Base-by-base conservation (phyloP, 1,284 basidiomycete species). In the Ceratobasidium sp. region DNA sequence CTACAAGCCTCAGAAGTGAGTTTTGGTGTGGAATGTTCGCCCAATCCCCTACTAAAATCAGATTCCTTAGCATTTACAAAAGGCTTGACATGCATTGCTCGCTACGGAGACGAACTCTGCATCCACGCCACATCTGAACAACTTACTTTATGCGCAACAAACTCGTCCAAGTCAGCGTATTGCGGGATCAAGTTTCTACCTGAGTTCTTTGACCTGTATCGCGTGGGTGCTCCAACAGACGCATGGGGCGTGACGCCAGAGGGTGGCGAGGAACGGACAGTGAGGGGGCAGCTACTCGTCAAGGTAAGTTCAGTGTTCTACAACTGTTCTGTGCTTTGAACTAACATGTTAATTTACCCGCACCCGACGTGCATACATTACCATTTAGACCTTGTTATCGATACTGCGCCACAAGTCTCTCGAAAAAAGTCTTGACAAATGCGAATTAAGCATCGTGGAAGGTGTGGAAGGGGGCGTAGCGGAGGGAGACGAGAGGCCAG, bases 131-230 rank as follows among this genome's bases (percentile, higher is more conserved):
- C 88, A 10, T 81, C 86, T 0, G 89, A 91, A 39, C 84, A 84
- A 31, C 82, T 94, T 31, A 87, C 90, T 10, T 82, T 95, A 37
- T 92, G 91, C 60, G 85, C 90, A 1, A 92, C 92, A 31, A 94
- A 94, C 82, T 89, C 90, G 0, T 90, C 93, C 7, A 88, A 91
- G 80, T 92, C 93, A 35, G 93, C 93, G 10, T 94, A 92, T 80
- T 91, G 90, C 82, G 88, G 91, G n/a, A 91, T 94, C 85, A 90
- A 88, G 81, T 93, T 91, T 80, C 85, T 85, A 4, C 87, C 84
- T 66, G 85, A 87, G 63, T 94, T 93, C 84, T 95, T 95, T 81
- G 89, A 88, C 45, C 89, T 86, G 76, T 94, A 92, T 80, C 85
- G 82, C 61, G 82, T 91, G 67, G 76, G 61, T 73, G 64, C 64